These are phyloP conservation scores for Pseudozyma sp. DNA, from an alignment of 1,284 basidiomycete species.

Conservation along the genomic window DNA sequence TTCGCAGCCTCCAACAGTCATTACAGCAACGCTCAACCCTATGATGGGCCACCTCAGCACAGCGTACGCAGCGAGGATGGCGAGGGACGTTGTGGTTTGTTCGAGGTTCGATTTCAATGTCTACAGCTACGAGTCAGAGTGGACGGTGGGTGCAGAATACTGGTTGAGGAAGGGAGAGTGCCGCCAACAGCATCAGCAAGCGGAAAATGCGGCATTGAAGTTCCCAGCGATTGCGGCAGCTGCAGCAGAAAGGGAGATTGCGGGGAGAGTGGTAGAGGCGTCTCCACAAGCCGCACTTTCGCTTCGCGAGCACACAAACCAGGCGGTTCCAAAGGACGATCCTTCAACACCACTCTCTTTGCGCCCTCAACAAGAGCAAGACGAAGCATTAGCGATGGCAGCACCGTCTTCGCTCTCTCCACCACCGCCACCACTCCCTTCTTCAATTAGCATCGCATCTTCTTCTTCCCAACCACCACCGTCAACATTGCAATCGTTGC, in stretches of 20 bases:
- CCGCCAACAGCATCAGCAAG: background rate
- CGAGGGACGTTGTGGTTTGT: conserved; percentile 85
- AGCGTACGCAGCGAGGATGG: conserved; percentile 89
- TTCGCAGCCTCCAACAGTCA: conserved; percentile 81
- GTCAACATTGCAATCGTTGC: background rate
- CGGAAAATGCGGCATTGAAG: background rate
- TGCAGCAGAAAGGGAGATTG: background rate
- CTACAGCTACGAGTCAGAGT: conserved; percentile 95
- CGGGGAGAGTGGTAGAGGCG: background rate
- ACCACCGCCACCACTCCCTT: background rate
- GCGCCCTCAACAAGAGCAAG: conserved; percentile 1
- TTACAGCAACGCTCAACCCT: conserved; percentile 94
- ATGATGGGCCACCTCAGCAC: conserved; percentile 93
- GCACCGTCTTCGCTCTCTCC: background rate
- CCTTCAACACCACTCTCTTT: background rate
- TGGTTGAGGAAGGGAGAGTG: conserved; percentile 33
- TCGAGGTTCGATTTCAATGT: conserved; percentile 96
- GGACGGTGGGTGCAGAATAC: conserved; percentile 77
- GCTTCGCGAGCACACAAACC: background rate
- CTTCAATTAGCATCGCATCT: background rate
- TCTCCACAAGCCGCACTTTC: background rate
- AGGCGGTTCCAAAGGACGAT: too few species aligned
- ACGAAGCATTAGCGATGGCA: background rate
- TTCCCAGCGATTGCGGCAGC: background rate
- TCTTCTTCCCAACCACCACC: background rate